Base-by-base conservation (phyloP, 2,329 filamentous ascomycete species). In the Diaporthe capsici region DNA sequence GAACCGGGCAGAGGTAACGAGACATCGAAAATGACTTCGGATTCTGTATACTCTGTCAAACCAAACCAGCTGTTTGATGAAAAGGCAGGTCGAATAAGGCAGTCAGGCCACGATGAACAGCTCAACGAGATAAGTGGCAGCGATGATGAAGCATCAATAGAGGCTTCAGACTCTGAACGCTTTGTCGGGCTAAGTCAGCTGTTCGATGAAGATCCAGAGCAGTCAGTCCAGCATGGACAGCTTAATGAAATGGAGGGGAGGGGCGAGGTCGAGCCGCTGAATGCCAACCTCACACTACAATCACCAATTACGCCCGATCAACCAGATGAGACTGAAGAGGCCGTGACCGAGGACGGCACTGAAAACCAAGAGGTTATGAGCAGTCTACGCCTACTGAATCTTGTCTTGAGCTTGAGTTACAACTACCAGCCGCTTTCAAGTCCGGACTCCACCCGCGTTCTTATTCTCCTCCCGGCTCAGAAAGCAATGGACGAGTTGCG, bases 391-490 rank as follows among this genome's bases (percentile, higher is more conserved):
- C 39, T 39, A 7, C 1, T 15, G 5, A 22, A 60, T 5, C 37
- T 60, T n/a, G 49, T 51, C n/a, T 51, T n/a, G n/a, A 25, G n/a
- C 49, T 4, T 51, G 22, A 31, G 0, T 0, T 65, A 47, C 60
- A 31, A 2, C 25, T 65, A 65, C 37, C 39, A n/a, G 39, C n/a
- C 39, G 25, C n/a, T 65, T 7, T 31, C 25, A 47, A 47, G 13
- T 31, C 60, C 39, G 3, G 60, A 65, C 17, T 47, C 60, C 39
- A 47, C 60, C 39, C 39, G 60, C 8, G 9, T 65, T 25, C 60
- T 65, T 9, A 42, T 65, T 12, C 58, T 63, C n/a, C 15, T 63
- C 22, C 58, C 58, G n/a, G n/a, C 58, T 22, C 37, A 63, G 58
- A 63, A 25, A 28, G 17, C n/a, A 44, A 3, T 1, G 37, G 58